A percentile compares a stretch with the other conserved stretches of the same genome.
phyloP scores from a whole-genome alignment of 768 basidiomycete genomes.

The Termitomyces titanicus region DNA sequence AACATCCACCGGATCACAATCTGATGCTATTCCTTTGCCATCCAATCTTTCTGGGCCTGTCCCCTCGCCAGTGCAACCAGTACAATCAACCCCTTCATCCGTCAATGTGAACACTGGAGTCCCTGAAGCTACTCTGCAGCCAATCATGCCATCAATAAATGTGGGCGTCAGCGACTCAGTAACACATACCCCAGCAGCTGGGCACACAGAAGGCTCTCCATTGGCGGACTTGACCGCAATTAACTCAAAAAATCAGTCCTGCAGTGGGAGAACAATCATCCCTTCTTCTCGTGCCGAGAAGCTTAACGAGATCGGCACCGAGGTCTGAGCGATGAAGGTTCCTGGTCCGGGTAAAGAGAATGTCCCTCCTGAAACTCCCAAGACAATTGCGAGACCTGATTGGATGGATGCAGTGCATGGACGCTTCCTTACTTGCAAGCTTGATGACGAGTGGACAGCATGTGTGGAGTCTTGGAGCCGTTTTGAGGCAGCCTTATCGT shows the following conservation, averaged over 20 bases:
- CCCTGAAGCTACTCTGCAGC: background rate
- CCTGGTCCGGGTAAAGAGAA: background rate
- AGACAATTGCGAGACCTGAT: background rate
- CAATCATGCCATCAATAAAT: too few species aligned
- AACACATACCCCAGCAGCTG: too few species aligned
- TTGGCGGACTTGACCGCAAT: background rate
- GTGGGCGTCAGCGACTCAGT: too few species aligned
- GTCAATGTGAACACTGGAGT: too few species aligned
- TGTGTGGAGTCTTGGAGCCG: constrained; percentile 9
- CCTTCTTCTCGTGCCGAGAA: background rate
- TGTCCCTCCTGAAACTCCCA: background rate
- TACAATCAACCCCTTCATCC: background rate
- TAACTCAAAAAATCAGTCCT: background rate
- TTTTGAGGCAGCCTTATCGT: constrained; percentile 1
- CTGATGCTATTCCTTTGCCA: background rate
- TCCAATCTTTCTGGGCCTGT: background rate
- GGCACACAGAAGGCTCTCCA: background rate
- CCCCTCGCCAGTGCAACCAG: background rate
- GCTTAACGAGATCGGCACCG: background rate
- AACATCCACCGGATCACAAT: background rate
- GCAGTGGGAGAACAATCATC: background rate
- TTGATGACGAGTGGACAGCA: constrained; percentile 6
- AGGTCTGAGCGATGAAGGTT: too few species aligned
- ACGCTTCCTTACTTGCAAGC: constrained; percentile 5
- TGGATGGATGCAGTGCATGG: background rate